Percentiles rank a stretch among this genome's conserved stretches.
Conservation (phyloP, 2,329 filamentous ascomycete species). For the Rutstroemia sp. region DNA sequence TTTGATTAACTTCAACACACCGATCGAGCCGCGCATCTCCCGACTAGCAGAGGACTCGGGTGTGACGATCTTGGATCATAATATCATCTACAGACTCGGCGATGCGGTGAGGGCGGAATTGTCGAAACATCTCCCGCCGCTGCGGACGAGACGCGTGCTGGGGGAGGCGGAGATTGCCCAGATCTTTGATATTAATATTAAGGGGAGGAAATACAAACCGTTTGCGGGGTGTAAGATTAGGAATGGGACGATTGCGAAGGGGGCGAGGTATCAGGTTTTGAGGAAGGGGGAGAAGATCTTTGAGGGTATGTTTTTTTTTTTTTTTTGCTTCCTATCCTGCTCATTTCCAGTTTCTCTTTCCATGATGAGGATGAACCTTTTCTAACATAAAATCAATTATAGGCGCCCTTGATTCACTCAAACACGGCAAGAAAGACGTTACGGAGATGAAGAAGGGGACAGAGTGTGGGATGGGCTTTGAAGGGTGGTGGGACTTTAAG, state of each 20-base stretch:
- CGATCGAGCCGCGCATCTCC: slow-evolving; percentile 59
- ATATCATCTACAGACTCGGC: slow-evolving; percentile 73
- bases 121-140: slow-evolving; percentile 60
- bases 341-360: background rate
- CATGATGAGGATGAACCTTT: background rate
- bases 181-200: slow-evolving; percentile 77
- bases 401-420: slow-evolving; percentile 77
- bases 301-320: slow-evolving; percentile 58
- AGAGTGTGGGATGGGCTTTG: slow-evolving; percentile 89
- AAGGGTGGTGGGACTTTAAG: slow-evolving; percentile 69
- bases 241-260: slow-evolving; percentile 65
- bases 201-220: slow-evolving; percentile 59
- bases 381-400: background rate
- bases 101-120: slow-evolving; percentile 66
- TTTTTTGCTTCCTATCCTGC: background rate
- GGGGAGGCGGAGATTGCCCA: slow-evolving; percentile 84
- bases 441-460: slow-evolving; percentile 81
- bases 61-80: slow-evolving; percentile 77
- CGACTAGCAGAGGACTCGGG: slow-evolving; percentile 61
- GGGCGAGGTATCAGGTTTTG: slow-evolving; percentile 62
- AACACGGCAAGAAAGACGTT: slow-evolving; percentile 89
- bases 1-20: slow-evolving; percentile 81
- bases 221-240: slow-evolving; percentile 84
- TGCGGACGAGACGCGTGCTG: slow-evolving; percentile 60
- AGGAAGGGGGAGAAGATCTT: slow-evolving; percentile 65